A percentile compares a stretch with the other conserved stretches of the same genome.
phyloP scores from a whole-genome alignment of 2,329 filamentous ascomycete genomes.

The Lachnellula occidentalis region DNA sequence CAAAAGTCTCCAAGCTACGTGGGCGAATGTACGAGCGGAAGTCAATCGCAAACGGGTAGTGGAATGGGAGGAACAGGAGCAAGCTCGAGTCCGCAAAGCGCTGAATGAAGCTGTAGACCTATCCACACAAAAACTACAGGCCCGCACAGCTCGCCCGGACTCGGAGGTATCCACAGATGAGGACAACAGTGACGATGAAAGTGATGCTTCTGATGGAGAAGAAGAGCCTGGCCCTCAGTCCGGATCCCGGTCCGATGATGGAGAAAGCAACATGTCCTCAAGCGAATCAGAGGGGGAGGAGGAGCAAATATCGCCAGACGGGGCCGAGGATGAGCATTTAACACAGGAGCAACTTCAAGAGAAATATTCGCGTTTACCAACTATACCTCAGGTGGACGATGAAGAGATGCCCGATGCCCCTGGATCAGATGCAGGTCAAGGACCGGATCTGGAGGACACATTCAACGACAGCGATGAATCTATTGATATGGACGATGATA shows the following conservation, averaged over 20 bases:
- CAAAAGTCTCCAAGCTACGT: slow-evolving; percentile 49
- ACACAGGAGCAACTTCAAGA: slow-evolving; percentile 63
- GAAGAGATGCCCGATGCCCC: slow-evolving; percentile 20
- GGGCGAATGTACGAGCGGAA: slow-evolving; percentile 59
- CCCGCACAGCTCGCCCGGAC: slow-evolving; percentile 48
- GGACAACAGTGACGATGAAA: slow-evolving; percentile 30
- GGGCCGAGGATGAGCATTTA: slow-evolving; percentile 55
- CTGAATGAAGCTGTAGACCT: slow-evolving; percentile 69
- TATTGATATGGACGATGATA: slow-evolving; percentile 62
- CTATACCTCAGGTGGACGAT: slow-evolving; percentile 28
- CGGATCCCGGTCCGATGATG: slow-evolving; percentile 31
- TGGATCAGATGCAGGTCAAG: neutral
- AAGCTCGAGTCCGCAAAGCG: slow-evolving; percentile 59
- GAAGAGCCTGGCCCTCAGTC: slow-evolving; percentile 33
- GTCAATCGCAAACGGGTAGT: slow-evolving; percentile 55
- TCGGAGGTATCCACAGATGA: slow-evolving; percentile 44
- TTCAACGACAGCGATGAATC: slow-evolving; percentile 57
- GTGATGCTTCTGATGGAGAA: slow-evolving; percentile 27
- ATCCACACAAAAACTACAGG: slow-evolving; percentile 63
- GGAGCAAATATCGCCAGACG: slow-evolving; percentile 38
- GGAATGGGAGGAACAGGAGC: slow-evolving; percentile 61
- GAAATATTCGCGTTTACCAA: slow-evolving; percentile 64
- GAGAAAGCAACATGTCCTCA: slow-evolving; percentile 56
- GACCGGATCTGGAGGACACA: slow-evolving; percentile 5
- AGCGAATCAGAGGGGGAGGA: slow-evolving; percentile 56